Base-by-base conservation (phyloP, 192 early-diverging fungal species). In the Pilaira anomala region DNA sequence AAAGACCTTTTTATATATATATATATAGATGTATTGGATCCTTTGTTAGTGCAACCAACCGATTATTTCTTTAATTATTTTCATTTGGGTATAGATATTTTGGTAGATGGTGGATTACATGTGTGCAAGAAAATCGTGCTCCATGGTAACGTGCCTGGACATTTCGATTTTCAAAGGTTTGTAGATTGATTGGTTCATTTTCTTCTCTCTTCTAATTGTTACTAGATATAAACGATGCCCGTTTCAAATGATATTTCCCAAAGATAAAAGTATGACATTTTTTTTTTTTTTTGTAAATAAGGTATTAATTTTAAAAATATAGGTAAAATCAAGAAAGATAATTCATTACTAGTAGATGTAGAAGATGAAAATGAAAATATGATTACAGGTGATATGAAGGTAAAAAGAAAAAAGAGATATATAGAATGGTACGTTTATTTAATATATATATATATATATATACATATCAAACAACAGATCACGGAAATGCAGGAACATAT, bases 51-150 rank as follows among this genome's bases (percentile, higher is more conserved):
- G 9, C 71, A 76, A 18, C 68, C 80, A 7, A 79, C 78, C 18
- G 87, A 85, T 65, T 91, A 88, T 51, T 88, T 89, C 70, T 90
- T 85, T 72, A 88, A 88, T 59, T 91, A 89, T 54, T 89, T 88
- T 69, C 75, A 82, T 59, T 49, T 85, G 11, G 89, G 89, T 12
- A 77, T 91, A 21, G 89, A 91, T 67, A 70, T 89, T 22, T 56
- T 89, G 3, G 82, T 92, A 69, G 88, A 89, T 53, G 88, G 84
- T 13, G 50, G 54, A 7, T 71, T 68, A 5, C 88, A 92, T 65
- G 70, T 76, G 7, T 81, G 88, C 66, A 84, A 84, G 56, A 92
- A 92, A 65, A 76, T 92, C 29, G 69, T 88, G 0, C 60, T 90
- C 42, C 88, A 92, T 73, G 80, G 80, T 3, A 92, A 92, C 62